Percentiles rank a stretch among this genome's conserved stretches.
phyloP scores from a whole-genome alignment of 2,329 filamentous ascomycete genomes.

The Penicillium sp. region DNA sequence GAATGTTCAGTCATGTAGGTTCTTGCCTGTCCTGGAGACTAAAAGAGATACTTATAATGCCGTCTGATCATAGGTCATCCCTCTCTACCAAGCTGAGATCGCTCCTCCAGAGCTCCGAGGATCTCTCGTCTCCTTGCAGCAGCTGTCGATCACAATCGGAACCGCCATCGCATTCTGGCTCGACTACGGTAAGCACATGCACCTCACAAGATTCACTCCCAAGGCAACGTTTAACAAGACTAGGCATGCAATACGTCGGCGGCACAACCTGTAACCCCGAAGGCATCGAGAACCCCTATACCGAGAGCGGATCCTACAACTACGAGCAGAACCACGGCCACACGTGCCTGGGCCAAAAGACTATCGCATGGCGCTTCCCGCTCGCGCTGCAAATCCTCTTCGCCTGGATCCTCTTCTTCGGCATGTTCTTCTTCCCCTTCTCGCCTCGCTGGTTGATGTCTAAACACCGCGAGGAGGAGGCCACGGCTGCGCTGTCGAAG shows the following conservation, averaged over 20 bases:
- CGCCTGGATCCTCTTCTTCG: conserved; percentile 67
- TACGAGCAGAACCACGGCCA: conserved; percentile 12
- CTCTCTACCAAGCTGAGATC: too few species aligned
- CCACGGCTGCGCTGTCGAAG: conserved; percentile 58
- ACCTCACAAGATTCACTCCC: too few species aligned
- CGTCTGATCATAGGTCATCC: too few species aligned
- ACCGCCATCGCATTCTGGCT: conserved; percentile 5
- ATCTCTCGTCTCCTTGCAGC: background rate
- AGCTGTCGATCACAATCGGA: background rate
- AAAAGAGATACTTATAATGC: background rate
- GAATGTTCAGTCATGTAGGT: conserved; percentile 27
- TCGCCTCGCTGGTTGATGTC: conserved; percentile 77
- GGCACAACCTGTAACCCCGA: conserved; percentile 51
- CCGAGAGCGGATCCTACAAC: conserved; percentile 16
- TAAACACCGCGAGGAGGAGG: conserved; percentile 69
- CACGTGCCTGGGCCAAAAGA: conserved; percentile 56
- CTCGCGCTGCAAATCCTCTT: conserved; percentile 63
- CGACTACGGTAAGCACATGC: too few species aligned
- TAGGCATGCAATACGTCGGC: conserved; percentile 54
- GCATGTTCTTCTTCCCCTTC: conserved; percentile 83
- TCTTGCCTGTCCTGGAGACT: background rate
- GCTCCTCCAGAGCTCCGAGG: background rate
- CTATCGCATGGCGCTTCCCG: conserved; percentile 56
- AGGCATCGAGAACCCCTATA: conserved; percentile 16
- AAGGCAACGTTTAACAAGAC: too few species aligned